phyloP scores from a whole-genome alignment of 225 moss, liverwort and hornwort genomes.

The Polytrichum commune region DNA sequence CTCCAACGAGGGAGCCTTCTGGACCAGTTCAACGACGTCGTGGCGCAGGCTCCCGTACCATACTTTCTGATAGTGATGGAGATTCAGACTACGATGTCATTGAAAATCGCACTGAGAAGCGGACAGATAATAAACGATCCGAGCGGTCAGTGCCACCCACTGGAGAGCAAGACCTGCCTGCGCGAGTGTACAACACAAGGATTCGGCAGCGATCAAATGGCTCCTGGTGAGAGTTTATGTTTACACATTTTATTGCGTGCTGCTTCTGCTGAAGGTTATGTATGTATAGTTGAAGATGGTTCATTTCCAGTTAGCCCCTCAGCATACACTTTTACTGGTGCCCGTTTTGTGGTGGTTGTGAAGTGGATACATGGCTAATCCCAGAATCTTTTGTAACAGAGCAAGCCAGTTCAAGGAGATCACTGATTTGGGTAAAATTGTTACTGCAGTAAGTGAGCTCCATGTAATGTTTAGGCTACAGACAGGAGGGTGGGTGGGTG shows the following conservation, averaged over 20 bases:
- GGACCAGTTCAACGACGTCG: slow-evolving; percentile 3
- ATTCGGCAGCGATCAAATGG: slow-evolving; percentile 19
- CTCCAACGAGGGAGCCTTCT: slow-evolving; percentile 3
- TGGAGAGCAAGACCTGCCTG: slow-evolving; percentile 12
- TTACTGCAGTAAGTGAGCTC: slow-evolving; percentile 1
- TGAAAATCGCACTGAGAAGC: slow-evolving; percentile 23
- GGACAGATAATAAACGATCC: not conserved
- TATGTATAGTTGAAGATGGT: not conserved
- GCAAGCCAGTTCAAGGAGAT: not conserved
- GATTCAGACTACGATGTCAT: slow-evolving; percentile 8
- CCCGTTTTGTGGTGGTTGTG: not conserved
- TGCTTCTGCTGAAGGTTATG: not conserved
- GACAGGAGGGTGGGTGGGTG: not conserved
- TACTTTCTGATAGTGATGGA: slow-evolving; percentile 13
- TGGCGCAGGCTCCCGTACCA: not conserved
- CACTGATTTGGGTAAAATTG: not conserved
- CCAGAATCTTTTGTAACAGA: not conserved
- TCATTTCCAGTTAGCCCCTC: not conserved
- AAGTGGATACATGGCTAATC: not conserved
- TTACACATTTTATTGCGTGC: not conserved
- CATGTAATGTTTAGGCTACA: slow-evolving; percentile 2
- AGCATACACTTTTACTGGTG: not conserved
- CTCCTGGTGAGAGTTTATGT: slow-evolving; percentile 32
- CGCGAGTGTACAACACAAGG: slow-evolving; percentile 13
- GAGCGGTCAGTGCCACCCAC: not conserved